Evolutionary conservation across 441 rosid genomes (phyloP).

Genomic region (Corymbia calophylla): DNA sequence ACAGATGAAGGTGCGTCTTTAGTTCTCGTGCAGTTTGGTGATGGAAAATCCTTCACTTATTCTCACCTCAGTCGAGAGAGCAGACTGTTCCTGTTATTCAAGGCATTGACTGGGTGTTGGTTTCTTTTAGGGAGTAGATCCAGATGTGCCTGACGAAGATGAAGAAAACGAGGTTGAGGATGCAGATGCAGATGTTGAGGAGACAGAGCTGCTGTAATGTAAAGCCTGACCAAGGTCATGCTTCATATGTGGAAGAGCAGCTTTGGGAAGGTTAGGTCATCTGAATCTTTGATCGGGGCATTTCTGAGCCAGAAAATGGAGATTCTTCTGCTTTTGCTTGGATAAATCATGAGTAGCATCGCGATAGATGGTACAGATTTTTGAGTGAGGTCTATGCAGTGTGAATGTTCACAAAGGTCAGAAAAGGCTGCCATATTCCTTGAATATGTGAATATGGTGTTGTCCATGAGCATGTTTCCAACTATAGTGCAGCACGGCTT

Average conservation of each 20-base stretch:
- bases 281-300: neutral
- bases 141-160: conserved; percentile 95
- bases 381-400: neutral
- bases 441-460: neutral
- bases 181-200: conserved; percentile 92
- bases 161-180: conserved; percentile 96
- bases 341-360: neutral
- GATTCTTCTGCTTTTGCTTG: neutral
- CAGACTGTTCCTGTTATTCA: neutral
- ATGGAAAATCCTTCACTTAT: neutral
- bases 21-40: neutral
- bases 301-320: neutral
- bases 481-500: neutral
- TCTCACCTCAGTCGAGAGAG: neutral
- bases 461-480: neutral
- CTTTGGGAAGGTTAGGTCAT: neutral
- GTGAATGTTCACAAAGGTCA: neutral
- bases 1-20: conserved; percentile 78
- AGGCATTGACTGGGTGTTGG: neutral
- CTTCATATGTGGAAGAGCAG: neutral
- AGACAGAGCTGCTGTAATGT: conserved; percentile 67
- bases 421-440: neutral
- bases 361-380: neutral
- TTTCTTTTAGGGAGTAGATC: conserved; percentile 84
- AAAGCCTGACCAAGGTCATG: neutral